Conservation (phyloP, 257 asterid species). For the Cordia subcordata region DNA sequence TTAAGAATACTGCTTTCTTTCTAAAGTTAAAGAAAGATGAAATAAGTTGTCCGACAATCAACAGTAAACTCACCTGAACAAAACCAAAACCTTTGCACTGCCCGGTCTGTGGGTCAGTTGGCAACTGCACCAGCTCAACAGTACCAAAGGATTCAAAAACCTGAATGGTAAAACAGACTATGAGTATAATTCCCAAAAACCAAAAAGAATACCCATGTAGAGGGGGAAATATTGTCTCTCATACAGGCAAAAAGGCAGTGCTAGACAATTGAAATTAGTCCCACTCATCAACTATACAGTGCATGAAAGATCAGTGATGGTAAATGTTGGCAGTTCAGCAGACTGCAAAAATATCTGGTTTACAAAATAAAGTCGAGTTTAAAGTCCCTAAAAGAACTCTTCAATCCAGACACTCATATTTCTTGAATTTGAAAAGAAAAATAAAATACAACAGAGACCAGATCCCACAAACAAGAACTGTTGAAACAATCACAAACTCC, state of each 20-base stretch:
- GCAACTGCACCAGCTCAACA: constrained; percentile 74
- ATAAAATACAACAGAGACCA: no score
- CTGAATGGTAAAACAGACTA: constrained; percentile 19
- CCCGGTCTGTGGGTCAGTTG: constrained; percentile 52
- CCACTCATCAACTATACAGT: no score
- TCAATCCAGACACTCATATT: no score
- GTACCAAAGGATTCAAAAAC: constrained; percentile 72
- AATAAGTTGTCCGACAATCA: constrained; percentile 4
- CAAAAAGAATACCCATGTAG: not conserved
- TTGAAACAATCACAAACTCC: no score
- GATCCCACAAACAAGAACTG: no score
- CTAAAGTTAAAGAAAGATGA: not conserved
- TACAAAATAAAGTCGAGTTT: no score
- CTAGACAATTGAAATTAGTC: no score
- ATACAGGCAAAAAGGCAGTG: not conserved
- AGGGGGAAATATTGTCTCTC: not conserved
- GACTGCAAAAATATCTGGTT: no score
- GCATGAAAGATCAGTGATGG: no score
- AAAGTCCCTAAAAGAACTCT: no score
- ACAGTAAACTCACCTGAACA: constrained; percentile 50
- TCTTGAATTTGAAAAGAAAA: no score
- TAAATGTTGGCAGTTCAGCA: no score
- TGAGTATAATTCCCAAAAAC: constrained; percentile 1
- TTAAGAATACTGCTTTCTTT: not conserved
- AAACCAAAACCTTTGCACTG: constrained; percentile 65